Percentiles rank a stretch among this genome's conserved stretches.
Evolutionary conservation across 345 rosid species (phyloP).

Genomic region (Eucalyptus curtisii): DNA sequence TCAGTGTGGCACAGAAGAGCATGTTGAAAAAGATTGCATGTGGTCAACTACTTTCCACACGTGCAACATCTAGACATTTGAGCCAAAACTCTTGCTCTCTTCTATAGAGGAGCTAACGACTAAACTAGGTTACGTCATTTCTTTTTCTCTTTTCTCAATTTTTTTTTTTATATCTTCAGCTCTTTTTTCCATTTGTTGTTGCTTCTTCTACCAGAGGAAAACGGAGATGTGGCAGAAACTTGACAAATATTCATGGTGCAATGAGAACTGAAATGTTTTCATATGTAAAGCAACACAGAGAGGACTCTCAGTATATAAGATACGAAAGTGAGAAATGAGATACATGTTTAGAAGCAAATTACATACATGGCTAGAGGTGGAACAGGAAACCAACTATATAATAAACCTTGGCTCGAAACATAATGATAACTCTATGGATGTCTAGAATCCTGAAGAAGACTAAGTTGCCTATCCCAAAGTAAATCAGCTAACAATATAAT

Average conservation of each 20-base stretch:
- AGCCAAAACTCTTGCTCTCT: not conserved
- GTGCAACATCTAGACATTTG: not conserved
- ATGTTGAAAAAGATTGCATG: not conserved
- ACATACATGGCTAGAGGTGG: not conserved
- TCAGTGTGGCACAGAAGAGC: not conserved
- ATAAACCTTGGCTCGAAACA: not conserved
- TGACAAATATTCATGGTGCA: not conserved
- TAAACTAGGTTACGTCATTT: not conserved
- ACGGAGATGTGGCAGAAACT: not conserved
- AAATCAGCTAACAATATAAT: not conserved
- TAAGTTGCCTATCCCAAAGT: not conserved
- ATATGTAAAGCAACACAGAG: not conserved
- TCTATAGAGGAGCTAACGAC: not conserved
- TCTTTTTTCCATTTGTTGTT: not conserved
- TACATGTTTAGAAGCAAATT: not conserved
- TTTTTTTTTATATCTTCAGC: not conserved
- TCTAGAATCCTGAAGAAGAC: not conserved
- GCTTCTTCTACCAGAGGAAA: not conserved
- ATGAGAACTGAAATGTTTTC: not conserved
- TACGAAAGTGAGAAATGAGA: not conserved
- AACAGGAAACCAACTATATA: not conserved
- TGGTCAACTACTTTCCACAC: not conserved
- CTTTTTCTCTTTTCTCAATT: not conserved
- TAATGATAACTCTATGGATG: not conserved
- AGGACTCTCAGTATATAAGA: not conserved